These are phyloP conservation scores for Calonectria pseudoreteaudii DNA, from an alignment of 2,329 filamentous ascomycete species.

Conservation along the genomic window DNA sequence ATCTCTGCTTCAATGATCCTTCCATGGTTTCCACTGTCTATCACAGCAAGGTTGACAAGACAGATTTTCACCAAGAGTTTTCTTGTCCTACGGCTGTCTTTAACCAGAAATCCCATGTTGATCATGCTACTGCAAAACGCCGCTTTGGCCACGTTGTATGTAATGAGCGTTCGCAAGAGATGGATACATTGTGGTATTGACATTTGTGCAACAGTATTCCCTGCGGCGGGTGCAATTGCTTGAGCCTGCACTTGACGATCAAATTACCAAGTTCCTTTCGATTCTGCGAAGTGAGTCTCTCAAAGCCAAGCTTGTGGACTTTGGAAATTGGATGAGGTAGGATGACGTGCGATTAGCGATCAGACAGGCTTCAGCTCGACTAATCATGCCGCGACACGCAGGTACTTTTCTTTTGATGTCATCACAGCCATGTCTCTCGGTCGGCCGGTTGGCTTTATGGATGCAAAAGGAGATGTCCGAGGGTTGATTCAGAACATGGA, in stretches of 20 bases:
- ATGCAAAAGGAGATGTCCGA: not conserved
- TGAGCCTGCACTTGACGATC: not conserved
- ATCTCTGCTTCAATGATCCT: not conserved
- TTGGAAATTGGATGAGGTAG: not conserved
- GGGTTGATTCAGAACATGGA: not conserved
- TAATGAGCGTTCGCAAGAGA: not conserved
- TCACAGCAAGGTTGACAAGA: not conserved
- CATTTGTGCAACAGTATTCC: not conserved
- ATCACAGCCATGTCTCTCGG: constrained; percentile 2
- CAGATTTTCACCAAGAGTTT: not conserved
- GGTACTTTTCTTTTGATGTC: not conserved
- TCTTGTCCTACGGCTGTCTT: not conserved
- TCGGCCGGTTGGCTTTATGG: not conserved
- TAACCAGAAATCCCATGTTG: not conserved
- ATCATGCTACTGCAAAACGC: not conserved
- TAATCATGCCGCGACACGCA: not conserved
- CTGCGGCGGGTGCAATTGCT: not conserved
- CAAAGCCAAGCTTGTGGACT: not conserved
- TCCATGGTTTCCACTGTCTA: not conserved
- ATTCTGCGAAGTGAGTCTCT: not conserved
- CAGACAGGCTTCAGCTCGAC: not conserved
- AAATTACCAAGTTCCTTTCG: not conserved
- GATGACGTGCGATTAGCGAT: no score
- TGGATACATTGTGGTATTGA: not conserved
- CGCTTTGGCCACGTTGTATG: not conserved